A percentile compares a stretch with the other conserved stretches of the same genome.
Evolutionary conservation across 768 basidiomycete genomes (phyloP).

Genomic region (Trametes gibbosa): DNA sequence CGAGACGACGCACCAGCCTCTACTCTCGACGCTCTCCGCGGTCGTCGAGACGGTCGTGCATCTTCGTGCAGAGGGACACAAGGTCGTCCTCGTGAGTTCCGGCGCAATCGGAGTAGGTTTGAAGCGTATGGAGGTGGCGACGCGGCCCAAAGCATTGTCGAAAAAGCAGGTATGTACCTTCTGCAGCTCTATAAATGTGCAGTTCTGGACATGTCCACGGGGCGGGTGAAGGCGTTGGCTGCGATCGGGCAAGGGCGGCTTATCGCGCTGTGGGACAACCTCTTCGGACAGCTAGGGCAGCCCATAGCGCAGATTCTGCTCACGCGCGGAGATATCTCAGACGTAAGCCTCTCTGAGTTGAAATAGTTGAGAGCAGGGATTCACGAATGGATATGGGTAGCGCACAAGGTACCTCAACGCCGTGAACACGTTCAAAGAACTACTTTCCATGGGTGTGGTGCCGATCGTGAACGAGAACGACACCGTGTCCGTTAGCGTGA

Average conservation of each 20-base stretch:
- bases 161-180: conserved; percentile 79
- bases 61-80: conserved; percentile 79
- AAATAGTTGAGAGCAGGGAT: not conserved
- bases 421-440: conserved; percentile 90
- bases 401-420: conserved; percentile 95
- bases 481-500: conserved; percentile 93
- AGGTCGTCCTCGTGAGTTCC: conserved; percentile 92
- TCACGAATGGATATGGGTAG: conserved; percentile 38
- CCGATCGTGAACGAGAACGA: conserved; percentile 99
- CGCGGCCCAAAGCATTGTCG: conserved; percentile 77
- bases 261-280: conserved; percentile 95
- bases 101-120: conserved; percentile 98
- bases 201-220: conserved; percentile 7
- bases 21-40: conserved; percentile 87
- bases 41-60: conserved; percentile 88
- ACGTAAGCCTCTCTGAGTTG: conserved; percentile 50
- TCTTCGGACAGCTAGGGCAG: conserved; percentile 91
- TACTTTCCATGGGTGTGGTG: conserved; percentile 90
- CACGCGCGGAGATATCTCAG: conserved; percentile 95
- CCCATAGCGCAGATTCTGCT: conserved; percentile 94
- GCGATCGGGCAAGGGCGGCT: conserved; percentile 96
- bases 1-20: conserved; percentile 87
- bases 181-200: not conserved
- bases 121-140: conserved; percentile 83
- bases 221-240: conserved; percentile 70